phyloP scores from a whole-genome alignment of 1,139 yeast species.

The Geotrichum candidum region DNA sequence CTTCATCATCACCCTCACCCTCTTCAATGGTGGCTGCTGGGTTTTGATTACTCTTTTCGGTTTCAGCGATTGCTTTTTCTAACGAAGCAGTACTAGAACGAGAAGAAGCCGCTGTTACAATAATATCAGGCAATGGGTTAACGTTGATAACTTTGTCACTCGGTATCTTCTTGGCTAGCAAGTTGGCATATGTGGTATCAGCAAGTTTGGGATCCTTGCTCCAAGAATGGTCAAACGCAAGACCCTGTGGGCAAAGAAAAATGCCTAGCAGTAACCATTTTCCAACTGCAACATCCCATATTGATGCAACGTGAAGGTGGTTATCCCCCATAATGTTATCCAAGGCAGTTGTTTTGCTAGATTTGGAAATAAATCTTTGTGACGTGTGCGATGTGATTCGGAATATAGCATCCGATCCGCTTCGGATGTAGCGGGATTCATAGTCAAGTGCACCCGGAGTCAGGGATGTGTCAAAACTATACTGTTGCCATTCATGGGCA shows the following conservation, averaged over 20 bases:
- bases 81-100: background rate
- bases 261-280: constrained; percentile 10
- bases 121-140: background rate
- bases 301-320: background rate
- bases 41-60: background rate
- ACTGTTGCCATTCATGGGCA: constrained; percentile 11
- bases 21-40: background rate
- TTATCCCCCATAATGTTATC: background rate
- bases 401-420: constrained; percentile 12
- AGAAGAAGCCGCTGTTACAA: background rate
- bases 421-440: constrained; percentile 7
- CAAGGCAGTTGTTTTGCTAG: background rate
- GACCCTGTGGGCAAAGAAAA: constrained; percentile 6
- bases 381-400: constrained; percentile 12
- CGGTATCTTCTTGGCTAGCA: background rate
- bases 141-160: background rate
- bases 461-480: background rate
- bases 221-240: background rate
- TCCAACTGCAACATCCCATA: constrained; percentile 3
- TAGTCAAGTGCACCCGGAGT: background rate
- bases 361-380: constrained; percentile 6
- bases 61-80: background rate
- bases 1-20: background rate
- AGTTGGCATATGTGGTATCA: background rate
- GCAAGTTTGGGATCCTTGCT: constrained; percentile 1